A percentile compares a stretch with the other conserved stretches of the same genome.
phyloP scores from a whole-genome alignment of 2,329 filamentous ascomycete genomes.

The Aspergillus felis region DNA sequence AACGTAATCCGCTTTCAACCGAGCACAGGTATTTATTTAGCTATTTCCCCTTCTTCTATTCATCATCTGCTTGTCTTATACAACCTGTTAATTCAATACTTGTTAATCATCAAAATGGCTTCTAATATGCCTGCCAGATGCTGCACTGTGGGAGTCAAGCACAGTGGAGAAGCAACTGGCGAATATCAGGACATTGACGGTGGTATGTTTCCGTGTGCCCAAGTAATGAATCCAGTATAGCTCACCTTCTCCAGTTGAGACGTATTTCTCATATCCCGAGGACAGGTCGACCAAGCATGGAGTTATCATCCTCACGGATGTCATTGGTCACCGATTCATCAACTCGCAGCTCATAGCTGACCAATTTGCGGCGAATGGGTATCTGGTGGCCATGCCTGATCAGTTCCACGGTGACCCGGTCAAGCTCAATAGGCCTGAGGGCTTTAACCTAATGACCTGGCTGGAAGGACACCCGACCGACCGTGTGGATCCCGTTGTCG shows the following conservation, averaged over 20 bases:
- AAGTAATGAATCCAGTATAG: too few relatives aligned
- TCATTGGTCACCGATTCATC: constrained; percentile 51
- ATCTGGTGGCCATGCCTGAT: constrained; percentile 64
- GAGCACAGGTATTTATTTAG: too few relatives aligned
- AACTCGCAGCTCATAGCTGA: constrained; percentile 63
- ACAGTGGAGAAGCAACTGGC: too few relatives aligned
- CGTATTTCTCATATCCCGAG: constrained; percentile 41
- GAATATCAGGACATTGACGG: too few relatives aligned
- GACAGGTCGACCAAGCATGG: constrained; percentile 47
- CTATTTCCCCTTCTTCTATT: too few relatives aligned
- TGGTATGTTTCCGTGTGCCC: too few relatives aligned
- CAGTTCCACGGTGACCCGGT: constrained; percentile 63
- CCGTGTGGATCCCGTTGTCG: constrained; percentile 50
- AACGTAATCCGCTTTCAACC: too few relatives aligned
- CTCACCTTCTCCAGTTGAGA: background rate
- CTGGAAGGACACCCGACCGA: constrained; percentile 39
- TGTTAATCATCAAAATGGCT: too few relatives aligned
- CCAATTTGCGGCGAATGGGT: constrained; percentile 66
- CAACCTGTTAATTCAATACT: too few relatives aligned
- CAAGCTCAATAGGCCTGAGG: constrained; percentile 48
- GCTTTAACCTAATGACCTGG: constrained; percentile 50
- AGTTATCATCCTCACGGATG: constrained; percentile 52
- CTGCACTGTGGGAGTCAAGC: too few relatives aligned
- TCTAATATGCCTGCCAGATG: too few relatives aligned
- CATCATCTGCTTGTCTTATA: too few relatives aligned